These are phyloP conservation scores for Aspergillus sp. DNA, from an alignment of 2,329 filamentous ascomycete genomes.

Conservation along the genomic window DNA sequence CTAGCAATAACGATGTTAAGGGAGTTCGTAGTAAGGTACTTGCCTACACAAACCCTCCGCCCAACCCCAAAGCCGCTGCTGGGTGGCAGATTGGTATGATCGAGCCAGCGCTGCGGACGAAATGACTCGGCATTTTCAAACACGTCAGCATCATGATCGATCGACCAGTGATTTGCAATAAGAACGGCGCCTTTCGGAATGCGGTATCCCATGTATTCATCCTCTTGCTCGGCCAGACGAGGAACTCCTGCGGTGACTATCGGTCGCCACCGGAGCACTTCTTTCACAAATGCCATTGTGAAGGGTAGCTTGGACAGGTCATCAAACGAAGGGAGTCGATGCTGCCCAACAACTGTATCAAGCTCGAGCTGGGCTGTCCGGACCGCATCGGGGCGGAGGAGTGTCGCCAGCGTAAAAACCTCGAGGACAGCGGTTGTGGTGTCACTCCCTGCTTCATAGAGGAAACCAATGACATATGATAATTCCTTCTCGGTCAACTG, in stretches of 20 bases:
- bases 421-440: conserved; percentile 48
- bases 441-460: conserved; percentile 52
- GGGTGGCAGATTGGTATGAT: background rate
- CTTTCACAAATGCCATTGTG: conserved; percentile 28
- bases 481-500: conserved; percentile 44
- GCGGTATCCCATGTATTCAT: conserved; percentile 48
- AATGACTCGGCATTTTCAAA: background rate
- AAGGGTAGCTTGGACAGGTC: conserved; percentile 29
- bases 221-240: conserved; percentile 48
- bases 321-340: conserved; percentile 29
- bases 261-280: conserved; percentile 32
- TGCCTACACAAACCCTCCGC: background rate
- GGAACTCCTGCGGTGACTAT: conserved; percentile 46
- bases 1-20: background rate
- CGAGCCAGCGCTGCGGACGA: conserved; percentile 1
- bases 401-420: conserved; percentile 48
- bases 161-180: conserved; percentile 44
- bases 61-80: background rate
- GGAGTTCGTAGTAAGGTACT: background rate
- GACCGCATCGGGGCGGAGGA: conserved; percentile 45
- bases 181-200: conserved; percentile 52
- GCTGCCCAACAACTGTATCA: conserved; percentile 32
- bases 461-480: conserved; percentile 44
- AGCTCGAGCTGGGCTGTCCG: conserved; percentile 39
- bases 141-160: conserved; percentile 27